Base-by-base conservation (phyloP, 176 grass and related monocot genomes). In the Miscanthus lutarioriparius region DNA sequence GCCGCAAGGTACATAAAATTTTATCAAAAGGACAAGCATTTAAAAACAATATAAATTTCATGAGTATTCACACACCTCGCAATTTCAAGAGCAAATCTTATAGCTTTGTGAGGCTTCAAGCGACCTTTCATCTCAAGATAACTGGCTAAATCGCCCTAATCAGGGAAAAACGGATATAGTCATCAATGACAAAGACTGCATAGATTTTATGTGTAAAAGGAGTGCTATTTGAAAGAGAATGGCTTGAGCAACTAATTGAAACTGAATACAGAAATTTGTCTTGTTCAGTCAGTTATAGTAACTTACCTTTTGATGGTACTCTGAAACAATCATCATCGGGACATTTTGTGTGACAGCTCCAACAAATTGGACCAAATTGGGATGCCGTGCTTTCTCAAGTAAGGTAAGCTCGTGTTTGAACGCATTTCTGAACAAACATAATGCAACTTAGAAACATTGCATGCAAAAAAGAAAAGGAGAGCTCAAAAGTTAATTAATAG, bases 241-340 rank as follows among this genome's bases (percentile, higher is more conserved):
- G 54, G 12, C 14, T 8, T 28, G 54, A 17, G 4, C 11, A 68
- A 78, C 80, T 64, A 58, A 44, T 30, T 11, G 14, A 64, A 84
- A 62, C 16, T 43, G 35, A 8, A 38, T 20, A 13, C 30, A 56
- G 7, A n/a, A 27, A 54, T 75, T 45, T 69, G 23, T 78, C 22
- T 15, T 66, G 40, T 63, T 71, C 3, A 53, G 67, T 77, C 47
- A 33, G 28, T 63, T 76, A 64, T 48, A 80, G 22, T 36, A 78
- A 88, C 91, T 89, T 87, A 96, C 96, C 75, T 92, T 89, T 76
- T 84, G 78, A 90, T 91, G 96, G 71, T 92, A 94, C 67, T 99
- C 96, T 5, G 93, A 95, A 91, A 99, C 89, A 62, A 96, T 99
- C 96, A 96, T 99, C 96, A 99, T 93, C 2, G 96, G 96, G 67